Percentiles rank a stretch among this genome's conserved stretches.
Conservation (phyloP, 208 protist genomes). For the Angomonas ambiguus region DNA sequence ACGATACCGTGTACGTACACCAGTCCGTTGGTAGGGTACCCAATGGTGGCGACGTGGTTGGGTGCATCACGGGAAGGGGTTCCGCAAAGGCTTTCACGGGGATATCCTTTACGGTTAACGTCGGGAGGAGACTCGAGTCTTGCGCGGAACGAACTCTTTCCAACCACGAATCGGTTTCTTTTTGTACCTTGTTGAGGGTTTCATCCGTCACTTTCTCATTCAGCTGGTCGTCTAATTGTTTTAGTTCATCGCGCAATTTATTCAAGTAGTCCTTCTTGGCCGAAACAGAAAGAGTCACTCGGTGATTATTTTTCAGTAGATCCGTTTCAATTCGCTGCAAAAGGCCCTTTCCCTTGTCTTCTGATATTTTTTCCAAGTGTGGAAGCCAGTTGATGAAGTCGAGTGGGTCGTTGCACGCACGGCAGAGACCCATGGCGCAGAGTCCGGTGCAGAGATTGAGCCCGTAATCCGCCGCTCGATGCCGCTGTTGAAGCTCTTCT, state of each 20-base stretch:
- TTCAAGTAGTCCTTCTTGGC: constrained; percentile 64
- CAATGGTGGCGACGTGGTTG: constrained; percentile 10
- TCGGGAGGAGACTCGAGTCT: constrained; percentile 72
- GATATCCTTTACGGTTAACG: constrained; percentile 75
- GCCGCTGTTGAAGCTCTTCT: constrained; percentile 84
- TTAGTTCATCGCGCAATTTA: constrained; percentile 54
- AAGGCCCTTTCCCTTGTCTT: constrained; percentile 52
- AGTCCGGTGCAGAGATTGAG: constrained; percentile 73
- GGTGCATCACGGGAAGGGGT: constrained; percentile 41
- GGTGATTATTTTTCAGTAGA: constrained; percentile 70
- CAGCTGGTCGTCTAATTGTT: constrained; percentile 41
- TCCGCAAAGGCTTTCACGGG: constrained; percentile 66
- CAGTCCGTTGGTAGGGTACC: constrained; percentile 34
- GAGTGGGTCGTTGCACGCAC: constrained; percentile 62
- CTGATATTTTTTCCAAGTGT: constrained; percentile 52
- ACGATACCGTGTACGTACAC: constrained; percentile 88
- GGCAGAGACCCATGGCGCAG: constrained; percentile 68
- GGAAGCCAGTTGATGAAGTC: constrained; percentile 88
- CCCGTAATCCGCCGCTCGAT: constrained; percentile 85
- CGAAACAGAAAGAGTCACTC: constrained; percentile 59
- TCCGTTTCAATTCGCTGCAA: constrained; percentile 59
- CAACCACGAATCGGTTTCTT: constrained; percentile 62
- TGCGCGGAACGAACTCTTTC: constrained; percentile 59
- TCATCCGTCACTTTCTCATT: constrained; percentile 55
- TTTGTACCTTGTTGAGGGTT: constrained; percentile 43